A percentile compares a stretch with the other conserved stretches of the same genome.
phyloP scores from a whole-genome alignment of 2,329 filamentous ascomycete genomes.

The Phialemoniopsis sp. region DNA sequence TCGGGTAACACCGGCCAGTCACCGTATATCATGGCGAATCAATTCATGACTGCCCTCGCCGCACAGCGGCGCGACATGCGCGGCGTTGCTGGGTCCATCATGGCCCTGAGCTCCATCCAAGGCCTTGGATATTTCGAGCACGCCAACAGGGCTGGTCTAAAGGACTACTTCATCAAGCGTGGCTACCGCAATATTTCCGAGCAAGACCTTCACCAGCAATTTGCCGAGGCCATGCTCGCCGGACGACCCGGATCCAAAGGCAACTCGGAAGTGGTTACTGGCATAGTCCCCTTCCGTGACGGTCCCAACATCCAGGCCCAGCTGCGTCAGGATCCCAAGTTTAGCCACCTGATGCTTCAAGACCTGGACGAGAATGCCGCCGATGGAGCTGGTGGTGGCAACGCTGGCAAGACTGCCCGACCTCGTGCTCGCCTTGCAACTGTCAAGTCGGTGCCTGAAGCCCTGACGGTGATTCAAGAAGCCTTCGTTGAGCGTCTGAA shows the following conservation, averaged over 20 bases:
- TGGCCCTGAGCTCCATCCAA: conserved; percentile 31
- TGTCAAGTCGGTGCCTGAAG: conserved; percentile 2
- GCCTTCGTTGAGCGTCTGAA: conserved; percentile 5
- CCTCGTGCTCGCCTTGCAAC: background rate
- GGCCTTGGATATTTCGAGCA: conserved; percentile 35
- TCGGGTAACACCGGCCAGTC: conserved; percentile 25
- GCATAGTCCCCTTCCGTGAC: conserved; percentile 7
- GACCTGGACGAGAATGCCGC: background rate
- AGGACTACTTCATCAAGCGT: conserved; percentile 6
- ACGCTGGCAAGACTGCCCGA: too few relatives aligned
- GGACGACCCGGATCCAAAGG: conserved; percentile 17
- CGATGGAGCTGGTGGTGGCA: too few relatives aligned
- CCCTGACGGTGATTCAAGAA: conserved; percentile 4
- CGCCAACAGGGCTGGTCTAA: conserved; percentile 6
- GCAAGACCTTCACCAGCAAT: conserved; percentile 31
- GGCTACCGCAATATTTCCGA: conserved; percentile 17
- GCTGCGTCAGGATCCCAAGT: too few relatives aligned
- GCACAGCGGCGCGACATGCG: conserved; percentile 25
- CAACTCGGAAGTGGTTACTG: conserved; percentile 16
- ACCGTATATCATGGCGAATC: conserved; percentile 37
- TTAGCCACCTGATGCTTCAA: conserved; percentile 1
- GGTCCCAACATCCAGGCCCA: too few relatives aligned
- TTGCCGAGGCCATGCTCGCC: conserved; percentile 34
- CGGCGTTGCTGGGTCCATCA: conserved; percentile 29
- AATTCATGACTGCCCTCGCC: conserved; percentile 28